A percentile compares a stretch with the other conserved stretches of the same genome.
These are phyloP conservation scores for Dactylellina cionopaga DNA, from an alignment of 2,329 filamentous ascomycete species.

Conservation along the genomic window DNA sequence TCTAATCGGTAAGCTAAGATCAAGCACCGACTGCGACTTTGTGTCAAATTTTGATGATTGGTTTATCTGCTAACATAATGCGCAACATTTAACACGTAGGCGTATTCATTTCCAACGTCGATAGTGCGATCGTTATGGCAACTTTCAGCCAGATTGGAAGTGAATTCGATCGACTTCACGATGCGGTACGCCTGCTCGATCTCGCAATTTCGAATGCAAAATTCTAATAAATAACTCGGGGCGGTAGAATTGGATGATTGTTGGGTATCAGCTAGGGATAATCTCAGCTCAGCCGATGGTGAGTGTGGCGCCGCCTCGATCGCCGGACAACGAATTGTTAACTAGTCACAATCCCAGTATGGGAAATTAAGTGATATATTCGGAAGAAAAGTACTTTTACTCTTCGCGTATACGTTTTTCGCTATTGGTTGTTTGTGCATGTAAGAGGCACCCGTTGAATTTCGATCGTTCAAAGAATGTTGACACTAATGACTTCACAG, in stretches of 20 bases:
- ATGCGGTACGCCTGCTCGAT: conserved; percentile 12
- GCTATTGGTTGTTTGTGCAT: conserved; percentile 70
- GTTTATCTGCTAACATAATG: background rate
- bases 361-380: conserved; percentile 78
- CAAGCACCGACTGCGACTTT: background rate
- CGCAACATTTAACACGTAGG: conserved; percentile 61
- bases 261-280: conserved; percentile 45
- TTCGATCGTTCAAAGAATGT: background rate
- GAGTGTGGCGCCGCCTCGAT: background rate
- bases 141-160: conserved; percentile 71
- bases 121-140: conserved; percentile 73
- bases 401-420: conserved; percentile 73
- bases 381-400: conserved; percentile 72
- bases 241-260: conserved; percentile 48
- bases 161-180: conserved; percentile 63
- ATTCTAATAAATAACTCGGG: background rate
- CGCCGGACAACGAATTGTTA: conserved; percentile 66
- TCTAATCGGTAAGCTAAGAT: conserved; percentile 21
- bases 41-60: background rate
- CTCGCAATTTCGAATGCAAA: background rate
- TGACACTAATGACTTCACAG: conserved; percentile 1
- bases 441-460: conserved; percentile 3
- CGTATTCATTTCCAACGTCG: conserved; percentile 74
- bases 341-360: conserved; percentile 78
- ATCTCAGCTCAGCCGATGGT: conserved; percentile 44